A percentile compares a stretch with the other conserved stretches of the same genome.
phyloP scores from a whole-genome alignment of 371 early-diverging fungal genomes.

The Mucor velutinosus region DNA sequence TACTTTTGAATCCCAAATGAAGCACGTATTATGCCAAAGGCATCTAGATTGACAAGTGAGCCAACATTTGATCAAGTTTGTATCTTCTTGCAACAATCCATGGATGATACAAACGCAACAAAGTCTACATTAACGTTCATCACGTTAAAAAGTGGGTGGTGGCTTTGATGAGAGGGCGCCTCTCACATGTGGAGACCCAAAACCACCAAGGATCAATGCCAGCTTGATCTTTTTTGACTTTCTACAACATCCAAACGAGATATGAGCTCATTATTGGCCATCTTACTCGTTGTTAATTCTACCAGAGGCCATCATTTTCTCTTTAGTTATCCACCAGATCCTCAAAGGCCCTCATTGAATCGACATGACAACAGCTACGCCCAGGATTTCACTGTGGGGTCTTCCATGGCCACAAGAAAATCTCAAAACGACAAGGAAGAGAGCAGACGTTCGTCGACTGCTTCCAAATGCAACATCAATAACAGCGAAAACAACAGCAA shows the following conservation, averaged over 20 bases:
- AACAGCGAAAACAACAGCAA: not conserved
- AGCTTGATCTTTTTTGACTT: not conserved
- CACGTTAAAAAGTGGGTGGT: not conserved
- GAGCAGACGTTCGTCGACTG: slow-evolving; percentile 16
- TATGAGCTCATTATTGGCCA: slow-evolving; percentile 52
- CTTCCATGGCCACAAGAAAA: slow-evolving; percentile 10
- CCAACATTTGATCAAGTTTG: too few species aligned
- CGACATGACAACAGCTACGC: not conserved
- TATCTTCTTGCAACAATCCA: too few species aligned
- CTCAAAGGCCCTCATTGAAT: slow-evolving; percentile 29
- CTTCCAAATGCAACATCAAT: slow-evolving; percentile 14
- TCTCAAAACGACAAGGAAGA: not conserved
- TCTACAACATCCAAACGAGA: not conserved
- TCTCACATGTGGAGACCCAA: not conserved
- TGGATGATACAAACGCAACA: too few species aligned
- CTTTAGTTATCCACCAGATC: slow-evolving; percentile 65
- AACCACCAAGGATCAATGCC: not conserved
- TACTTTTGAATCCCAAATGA: too few species aligned
- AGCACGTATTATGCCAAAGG: too few species aligned
- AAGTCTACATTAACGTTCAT: too few species aligned
- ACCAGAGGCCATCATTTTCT: slow-evolving; percentile 73
- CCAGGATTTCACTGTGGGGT: slow-evolving; percentile 16
- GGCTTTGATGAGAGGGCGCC: not conserved
- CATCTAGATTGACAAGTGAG: too few species aligned
- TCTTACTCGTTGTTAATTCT: slow-evolving; percentile 72